Percentiles rank a stretch among this genome's conserved stretches.
phyloP scores from a whole-genome alignment of 176 grass and related monocot genomes.

The Dactylis glomerata region DNA sequence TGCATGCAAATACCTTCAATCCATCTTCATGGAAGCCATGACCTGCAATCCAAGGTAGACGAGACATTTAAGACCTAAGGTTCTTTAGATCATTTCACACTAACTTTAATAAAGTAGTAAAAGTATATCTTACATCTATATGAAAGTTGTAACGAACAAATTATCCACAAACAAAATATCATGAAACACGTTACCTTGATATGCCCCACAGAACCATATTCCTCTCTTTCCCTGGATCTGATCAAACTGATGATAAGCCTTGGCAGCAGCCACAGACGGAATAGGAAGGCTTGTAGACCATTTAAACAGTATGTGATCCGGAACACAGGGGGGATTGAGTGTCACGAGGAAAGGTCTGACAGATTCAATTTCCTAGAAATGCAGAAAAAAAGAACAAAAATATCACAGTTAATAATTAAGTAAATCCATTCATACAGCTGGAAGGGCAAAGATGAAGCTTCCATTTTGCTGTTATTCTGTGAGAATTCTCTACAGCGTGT shows the following conservation, averaged over 20 bases:
- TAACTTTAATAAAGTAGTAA: not conserved
- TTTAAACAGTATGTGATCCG: not conserved
- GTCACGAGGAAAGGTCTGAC: not conserved
- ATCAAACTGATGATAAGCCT: slow-evolving; percentile 7
- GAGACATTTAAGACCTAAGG: not conserved
- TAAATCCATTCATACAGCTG: not conserved
- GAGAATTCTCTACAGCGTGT: not conserved
- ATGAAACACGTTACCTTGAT: not conserved
- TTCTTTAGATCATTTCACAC: not conserved
- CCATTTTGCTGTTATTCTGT: not conserved
- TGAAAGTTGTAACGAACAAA: not conserved
- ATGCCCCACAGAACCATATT: not conserved
- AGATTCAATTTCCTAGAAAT: not conserved
- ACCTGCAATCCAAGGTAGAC: not conserved
- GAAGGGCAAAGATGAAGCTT: not conserved
- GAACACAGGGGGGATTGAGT: slow-evolving; percentile 2
- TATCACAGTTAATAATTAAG: not conserved
- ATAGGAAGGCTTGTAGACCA: slow-evolving; percentile 3
- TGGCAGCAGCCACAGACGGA: not conserved
- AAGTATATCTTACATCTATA: not conserved
- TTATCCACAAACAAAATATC: not conserved
- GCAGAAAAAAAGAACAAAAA: not conserved
- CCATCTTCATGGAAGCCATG: not conserved
- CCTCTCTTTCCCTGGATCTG: not conserved
- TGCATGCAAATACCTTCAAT: not conserved